Evolutionary conservation across 805 yeast species (phyloP).

Genomic region (Kuraishia molischiana): DNA sequence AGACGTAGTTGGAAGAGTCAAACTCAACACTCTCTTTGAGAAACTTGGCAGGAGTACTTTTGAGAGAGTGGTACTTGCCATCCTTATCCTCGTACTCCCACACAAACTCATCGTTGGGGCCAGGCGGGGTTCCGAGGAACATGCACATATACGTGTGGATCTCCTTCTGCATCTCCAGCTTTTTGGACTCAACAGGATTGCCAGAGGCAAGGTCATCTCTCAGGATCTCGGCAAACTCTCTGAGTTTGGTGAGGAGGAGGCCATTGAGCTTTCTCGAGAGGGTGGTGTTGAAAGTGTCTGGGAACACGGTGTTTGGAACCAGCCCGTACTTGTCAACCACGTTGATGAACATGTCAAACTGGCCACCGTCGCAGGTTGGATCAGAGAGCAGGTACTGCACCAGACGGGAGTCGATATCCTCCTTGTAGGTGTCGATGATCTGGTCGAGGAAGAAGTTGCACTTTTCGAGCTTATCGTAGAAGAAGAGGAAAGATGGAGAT

Average conservation of each 20-base stretch:
- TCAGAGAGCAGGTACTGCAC: slow-evolving; percentile 54
- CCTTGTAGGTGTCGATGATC: slow-evolving; percentile 56
- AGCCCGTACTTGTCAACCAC: slow-evolving; percentile 72
- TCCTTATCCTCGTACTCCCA: slow-evolving; percentile 78
- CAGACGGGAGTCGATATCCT: slow-evolving; percentile 60
- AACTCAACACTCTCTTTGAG: slow-evolving; percentile 43
- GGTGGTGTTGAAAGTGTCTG: slow-evolving; percentile 54
- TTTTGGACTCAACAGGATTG: slow-evolving; percentile 25
- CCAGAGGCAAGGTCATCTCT: slow-evolving; percentile 34
- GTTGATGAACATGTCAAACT: slow-evolving; percentile 75
- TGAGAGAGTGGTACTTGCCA: slow-evolving; percentile 33
- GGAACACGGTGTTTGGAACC: slow-evolving; percentile 65
- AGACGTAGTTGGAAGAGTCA: slow-evolving; percentile 43
- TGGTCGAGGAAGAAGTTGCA: slow-evolving; percentile 74
- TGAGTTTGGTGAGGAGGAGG: slow-evolving; percentile 55
- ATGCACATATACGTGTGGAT: slow-evolving; percentile 58
- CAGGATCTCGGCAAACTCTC: slow-evolving; percentile 69
- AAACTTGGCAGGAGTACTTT: slow-evolving; percentile 58
- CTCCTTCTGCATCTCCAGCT: slow-evolving; percentile 39
- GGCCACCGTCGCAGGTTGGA: slow-evolving; percentile 82
- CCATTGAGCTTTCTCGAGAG: slow-evolving; percentile 43
- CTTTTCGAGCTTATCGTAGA: slow-evolving; percentile 82
- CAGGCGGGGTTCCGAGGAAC: slow-evolving; percentile 73
- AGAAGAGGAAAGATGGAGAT: slow-evolving; percentile 71
- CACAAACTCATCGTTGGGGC: slow-evolving; percentile 50